Evolutionary conservation across 2,329 filamentous ascomycete species (phyloP).

Genomic region (Raffaelea albimanens): DNA sequence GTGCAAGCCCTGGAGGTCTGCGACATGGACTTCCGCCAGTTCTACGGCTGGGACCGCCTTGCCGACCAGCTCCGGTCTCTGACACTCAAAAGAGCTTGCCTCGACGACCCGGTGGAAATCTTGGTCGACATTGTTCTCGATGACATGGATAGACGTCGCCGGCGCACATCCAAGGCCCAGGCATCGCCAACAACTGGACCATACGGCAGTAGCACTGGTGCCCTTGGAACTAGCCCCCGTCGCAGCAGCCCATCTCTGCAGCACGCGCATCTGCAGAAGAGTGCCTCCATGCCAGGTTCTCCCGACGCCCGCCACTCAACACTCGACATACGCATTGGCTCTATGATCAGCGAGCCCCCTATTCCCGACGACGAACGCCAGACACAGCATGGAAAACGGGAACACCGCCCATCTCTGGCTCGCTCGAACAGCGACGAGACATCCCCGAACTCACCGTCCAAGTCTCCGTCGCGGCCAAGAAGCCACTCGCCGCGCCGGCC

Average conservation of each 20-base stretch:
- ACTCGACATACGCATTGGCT: conserved; percentile 47
- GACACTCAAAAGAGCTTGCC: conserved; percentile 74
- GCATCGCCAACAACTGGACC: conserved; percentile 64
- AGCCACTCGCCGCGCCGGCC: conserved; percentile 79
- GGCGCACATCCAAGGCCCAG: conserved; percentile 78
- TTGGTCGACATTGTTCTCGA: conserved; percentile 90
- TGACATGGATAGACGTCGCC: conserved; percentile 86
- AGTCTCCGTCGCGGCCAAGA: conserved; percentile 43
- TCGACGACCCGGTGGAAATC: conserved; percentile 86
- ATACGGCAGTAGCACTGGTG: background rate
- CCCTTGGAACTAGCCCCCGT: conserved; percentile 38
- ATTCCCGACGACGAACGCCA: conserved; percentile 28
- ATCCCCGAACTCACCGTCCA: conserved; percentile 27
- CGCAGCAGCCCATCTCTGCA: conserved; percentile 57
- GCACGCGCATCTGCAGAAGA: conserved; percentile 57
- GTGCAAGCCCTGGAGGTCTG: conserved; percentile 87
- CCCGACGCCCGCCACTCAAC: conserved; percentile 38
- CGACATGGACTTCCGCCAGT: conserved; percentile 92
- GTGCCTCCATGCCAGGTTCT: conserved; percentile 59
- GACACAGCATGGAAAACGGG: conserved; percentile 21
- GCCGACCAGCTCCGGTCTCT: conserved; percentile 87
- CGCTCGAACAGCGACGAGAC: conserved; percentile 38
- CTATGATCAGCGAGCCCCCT: conserved; percentile 42
- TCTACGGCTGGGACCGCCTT: conserved; percentile 92
- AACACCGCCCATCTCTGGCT: conserved; percentile 33